phyloP scores from a whole-genome alignment of 1,284 basidiomycete genomes.

The Heterobasidion irregulare region DNA sequence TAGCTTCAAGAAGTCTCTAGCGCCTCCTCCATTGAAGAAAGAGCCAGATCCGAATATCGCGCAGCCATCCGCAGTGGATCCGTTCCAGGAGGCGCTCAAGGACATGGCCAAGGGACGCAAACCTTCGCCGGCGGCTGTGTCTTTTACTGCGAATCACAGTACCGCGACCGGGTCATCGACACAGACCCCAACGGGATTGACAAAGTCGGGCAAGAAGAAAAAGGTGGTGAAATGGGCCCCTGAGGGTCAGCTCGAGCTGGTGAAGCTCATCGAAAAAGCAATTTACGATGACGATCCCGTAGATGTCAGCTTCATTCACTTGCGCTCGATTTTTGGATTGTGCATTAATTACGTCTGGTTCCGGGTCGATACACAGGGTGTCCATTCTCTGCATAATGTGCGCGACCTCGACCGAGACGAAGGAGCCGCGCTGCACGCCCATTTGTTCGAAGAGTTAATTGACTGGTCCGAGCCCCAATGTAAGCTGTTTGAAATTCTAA shows the following conservation, averaged over 20 bases:
- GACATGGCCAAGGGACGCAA: slow-evolving; percentile 55
- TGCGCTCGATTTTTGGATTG: slow-evolving; percentile 27
- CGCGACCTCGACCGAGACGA: slow-evolving; percentile 80
- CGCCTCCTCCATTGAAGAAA: slow-evolving; percentile 34
- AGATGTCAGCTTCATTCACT: slow-evolving; percentile 57
- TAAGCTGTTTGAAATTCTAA: slow-evolving; percentile 29
- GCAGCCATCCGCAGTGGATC: slow-evolving; percentile 67
- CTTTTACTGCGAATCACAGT: slow-evolving; percentile 22
- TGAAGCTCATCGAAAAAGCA: slow-evolving; percentile 73
- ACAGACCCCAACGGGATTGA: slow-evolving; percentile 18
- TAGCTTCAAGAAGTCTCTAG: slow-evolving; percentile 68
- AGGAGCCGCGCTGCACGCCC: slow-evolving; percentile 72
- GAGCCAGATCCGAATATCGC: slow-evolving; percentile 53
- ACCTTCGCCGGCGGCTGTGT: slow-evolving; percentile 36
- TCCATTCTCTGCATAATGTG: slow-evolving; percentile 55
- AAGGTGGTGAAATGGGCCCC: slow-evolving; percentile 73
- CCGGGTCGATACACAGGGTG: slow-evolving; percentile 44
- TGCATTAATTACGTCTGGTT: slow-evolving; percentile 44
- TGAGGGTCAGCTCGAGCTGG: slow-evolving; percentile 58
- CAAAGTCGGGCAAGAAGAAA: slow-evolving; percentile 47
- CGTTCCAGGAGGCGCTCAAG: slow-evolving; percentile 74
- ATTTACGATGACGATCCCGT: slow-evolving; percentile 77
- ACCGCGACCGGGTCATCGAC: slow-evolving; percentile 6
- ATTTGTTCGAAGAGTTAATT: slow-evolving; percentile 72
- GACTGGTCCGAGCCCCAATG: slow-evolving; percentile 75